phyloP scores from a whole-genome alignment of 441 rosid species.

The Erodium moschatum region DNA sequence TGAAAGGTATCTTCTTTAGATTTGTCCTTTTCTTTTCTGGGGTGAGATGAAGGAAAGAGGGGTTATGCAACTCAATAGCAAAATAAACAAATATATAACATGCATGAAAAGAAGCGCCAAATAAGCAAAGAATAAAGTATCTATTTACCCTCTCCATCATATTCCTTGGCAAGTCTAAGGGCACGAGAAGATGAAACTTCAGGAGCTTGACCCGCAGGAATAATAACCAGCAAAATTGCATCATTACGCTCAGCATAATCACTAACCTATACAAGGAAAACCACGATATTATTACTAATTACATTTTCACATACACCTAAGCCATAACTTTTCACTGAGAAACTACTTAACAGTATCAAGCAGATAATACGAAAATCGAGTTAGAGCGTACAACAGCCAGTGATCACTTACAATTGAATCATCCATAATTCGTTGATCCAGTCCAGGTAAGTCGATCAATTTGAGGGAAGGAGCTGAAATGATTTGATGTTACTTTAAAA shows the following conservation, averaged over 20 bases:
- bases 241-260: constrained; percentile 71
- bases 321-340: neutral
- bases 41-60: neutral
- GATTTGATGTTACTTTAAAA: neutral
- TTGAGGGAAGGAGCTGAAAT: constrained; percentile 77
- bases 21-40: constrained; percentile 2
- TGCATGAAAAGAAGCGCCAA: neutral
- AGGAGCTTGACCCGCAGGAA: constrained; percentile 79
- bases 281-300: neutral
- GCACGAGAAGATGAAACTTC: constrained; percentile 83
- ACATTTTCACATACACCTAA: neutral
- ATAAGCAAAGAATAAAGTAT: neutral
- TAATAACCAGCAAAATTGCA: constrained; percentile 71
- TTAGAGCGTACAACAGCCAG: neutral
- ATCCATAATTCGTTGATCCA: constrained; percentile 83
- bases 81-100: neutral
- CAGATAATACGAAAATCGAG: neutral
- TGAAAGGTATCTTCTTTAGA: neutral
- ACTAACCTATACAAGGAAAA: constrained; percentile 37
- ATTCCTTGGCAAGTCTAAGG: constrained; percentile 78
- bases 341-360: too few relatives aligned
- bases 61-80: neutral
- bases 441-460: constrained; percentile 82
- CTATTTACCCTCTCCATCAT: constrained; percentile 47
- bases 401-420: constrained; percentile 30